Evolutionary conservation across 2,329 filamentous ascomycete species (phyloP).

Genomic region (Ceratocystis ficicola): DNA sequence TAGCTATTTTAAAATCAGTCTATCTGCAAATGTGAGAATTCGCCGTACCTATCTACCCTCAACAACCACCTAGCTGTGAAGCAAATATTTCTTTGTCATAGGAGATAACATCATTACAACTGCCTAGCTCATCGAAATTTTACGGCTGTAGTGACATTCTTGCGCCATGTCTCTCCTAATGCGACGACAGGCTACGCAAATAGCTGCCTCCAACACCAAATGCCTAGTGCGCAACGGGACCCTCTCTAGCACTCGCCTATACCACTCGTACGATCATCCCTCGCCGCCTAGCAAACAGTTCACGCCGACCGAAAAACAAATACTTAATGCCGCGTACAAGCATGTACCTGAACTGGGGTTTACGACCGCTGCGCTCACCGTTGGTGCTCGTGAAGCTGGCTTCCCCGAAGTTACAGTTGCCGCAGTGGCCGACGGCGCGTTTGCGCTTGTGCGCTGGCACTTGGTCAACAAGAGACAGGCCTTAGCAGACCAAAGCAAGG

Average conservation of each 20-base stretch:
- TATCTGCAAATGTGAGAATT: too few relatives aligned
- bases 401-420: slow-evolving; percentile 80
- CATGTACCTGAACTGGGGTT: slow-evolving; percentile 79
- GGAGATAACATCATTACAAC: neutral
- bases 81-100: too few relatives aligned
- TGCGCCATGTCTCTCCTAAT: slow-evolving; percentile 3
- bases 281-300: slow-evolving; percentile 47
- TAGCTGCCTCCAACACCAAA: neutral
- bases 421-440: slow-evolving; percentile 65
- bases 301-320: slow-evolving; percentile 55
- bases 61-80: too few relatives aligned
- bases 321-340: slow-evolving; percentile 66
- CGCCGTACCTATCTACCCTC: too few relatives aligned
- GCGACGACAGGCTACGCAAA: slow-evolving; percentile 5
- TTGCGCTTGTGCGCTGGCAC: slow-evolving; percentile 71
- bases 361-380: slow-evolving; percentile 56
- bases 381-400: slow-evolving; percentile 71
- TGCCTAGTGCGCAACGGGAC: neutral
- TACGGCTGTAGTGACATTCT: too few relatives aligned
- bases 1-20: too few relatives aligned
- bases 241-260: slow-evolving; percentile 31
- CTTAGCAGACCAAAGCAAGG: slow-evolving; percentile 36
- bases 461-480: slow-evolving; percentile 53
- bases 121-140: too few relatives aligned
- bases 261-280: slow-evolving; percentile 63